Percentiles rank a stretch among this genome's conserved stretches.
phyloP scores from a whole-genome alignment of 116 monocot species.

The Posidonia oceanica region DNA sequence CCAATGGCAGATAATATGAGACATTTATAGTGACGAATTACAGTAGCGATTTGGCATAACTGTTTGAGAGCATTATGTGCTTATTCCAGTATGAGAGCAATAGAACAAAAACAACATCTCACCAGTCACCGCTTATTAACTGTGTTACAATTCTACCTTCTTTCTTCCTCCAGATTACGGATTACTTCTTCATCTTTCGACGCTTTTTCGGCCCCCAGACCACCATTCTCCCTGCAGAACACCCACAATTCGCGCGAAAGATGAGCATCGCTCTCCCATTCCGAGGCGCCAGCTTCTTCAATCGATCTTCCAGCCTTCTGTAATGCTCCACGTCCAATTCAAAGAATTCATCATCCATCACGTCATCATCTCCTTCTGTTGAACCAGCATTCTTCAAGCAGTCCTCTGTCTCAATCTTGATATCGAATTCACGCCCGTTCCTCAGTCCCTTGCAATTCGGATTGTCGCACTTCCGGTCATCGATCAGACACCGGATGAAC shows the following conservation, averaged over 20 bases:
- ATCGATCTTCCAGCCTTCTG: neutral
- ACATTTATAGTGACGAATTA: too few species aligned
- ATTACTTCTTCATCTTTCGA: slow-evolving; percentile 1
- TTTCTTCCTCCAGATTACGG: too few species aligned
- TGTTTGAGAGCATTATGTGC: too few species aligned
- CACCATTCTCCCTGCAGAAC: slow-evolving; percentile 4
- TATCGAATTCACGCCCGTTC: slow-evolving; percentile 7
- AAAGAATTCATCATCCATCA: neutral
- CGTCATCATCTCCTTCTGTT: too few species aligned
- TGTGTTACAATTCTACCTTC: too few species aligned
- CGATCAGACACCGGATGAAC: slow-evolving; percentile 1
- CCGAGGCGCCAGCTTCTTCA: slow-evolving; percentile 12
- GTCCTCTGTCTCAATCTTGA: slow-evolving; percentile 8
- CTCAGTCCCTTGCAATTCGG: slow-evolving; percentile 6
- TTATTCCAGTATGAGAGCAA: too few species aligned
- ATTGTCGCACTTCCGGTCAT: slow-evolving; percentile 2
- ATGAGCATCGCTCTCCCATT: slow-evolving; percentile 1
- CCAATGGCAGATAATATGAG: too few species aligned
- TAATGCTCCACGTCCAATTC: neutral
- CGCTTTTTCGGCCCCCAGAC: slow-evolving; percentile 9
- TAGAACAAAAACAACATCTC: too few species aligned
- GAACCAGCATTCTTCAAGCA: neutral
- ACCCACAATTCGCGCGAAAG: slow-evolving; percentile 1
- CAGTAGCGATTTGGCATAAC: too few species aligned
- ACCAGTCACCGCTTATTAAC: too few species aligned